Conservation (phyloP, 768 basidiomycete species). For the Suillus subalutaceus region DNA sequence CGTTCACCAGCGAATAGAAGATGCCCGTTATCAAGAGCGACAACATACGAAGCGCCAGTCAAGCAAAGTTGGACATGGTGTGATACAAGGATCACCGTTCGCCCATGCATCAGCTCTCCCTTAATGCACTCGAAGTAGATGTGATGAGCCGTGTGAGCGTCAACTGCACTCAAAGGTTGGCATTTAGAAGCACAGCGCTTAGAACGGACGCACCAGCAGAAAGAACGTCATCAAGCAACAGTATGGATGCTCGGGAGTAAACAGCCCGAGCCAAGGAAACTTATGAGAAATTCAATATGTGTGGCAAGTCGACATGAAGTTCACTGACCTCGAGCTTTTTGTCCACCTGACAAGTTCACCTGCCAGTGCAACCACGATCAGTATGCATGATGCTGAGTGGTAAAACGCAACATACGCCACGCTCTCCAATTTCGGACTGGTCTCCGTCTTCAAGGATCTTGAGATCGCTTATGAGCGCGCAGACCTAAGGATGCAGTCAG, state of each 20-base stretch:
- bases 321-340: constrained; percentile 64
- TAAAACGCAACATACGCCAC: constrained; percentile 53
- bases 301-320: neutral
- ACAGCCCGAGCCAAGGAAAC: constrained; percentile 84
- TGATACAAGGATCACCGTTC: constrained; percentile 89
- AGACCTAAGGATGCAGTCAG: constrained; percentile 21
- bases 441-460: constrained; percentile 88
- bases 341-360: constrained; percentile 51
- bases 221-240: constrained; percentile 85
- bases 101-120: constrained; percentile 74
- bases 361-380: constrained; percentile 12
- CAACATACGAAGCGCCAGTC: constrained; percentile 78
- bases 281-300: constrained; percentile 24
- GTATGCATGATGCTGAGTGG: neutral
- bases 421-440: constrained; percentile 85
- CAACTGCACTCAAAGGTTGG: constrained; percentile 49
- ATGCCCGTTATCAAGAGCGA: constrained; percentile 73
- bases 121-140: constrained; percentile 78
- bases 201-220: constrained; percentile 40
- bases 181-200: neutral
- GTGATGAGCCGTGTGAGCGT: constrained; percentile 84
- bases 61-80: constrained; percentile 92
- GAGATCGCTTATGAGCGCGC: constrained; percentile 73
- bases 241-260: constrained; percentile 81
- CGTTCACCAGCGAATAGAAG: constrained; percentile 72